Evolutionary conservation across 169 alveolate genomes (phyloP).

Genomic region (Perkinsus chesapeaki): DNA sequence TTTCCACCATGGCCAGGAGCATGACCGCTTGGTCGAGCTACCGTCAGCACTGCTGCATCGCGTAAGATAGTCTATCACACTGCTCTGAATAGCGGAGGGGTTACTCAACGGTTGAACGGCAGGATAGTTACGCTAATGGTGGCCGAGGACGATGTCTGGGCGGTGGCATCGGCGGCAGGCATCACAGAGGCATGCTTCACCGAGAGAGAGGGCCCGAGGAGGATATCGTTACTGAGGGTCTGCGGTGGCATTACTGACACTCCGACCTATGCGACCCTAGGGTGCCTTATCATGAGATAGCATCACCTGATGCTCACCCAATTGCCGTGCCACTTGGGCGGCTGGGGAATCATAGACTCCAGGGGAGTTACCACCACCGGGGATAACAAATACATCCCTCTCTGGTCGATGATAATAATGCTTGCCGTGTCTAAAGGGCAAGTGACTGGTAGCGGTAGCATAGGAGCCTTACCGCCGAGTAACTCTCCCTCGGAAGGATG

Average conservation of each 20-base stretch:
- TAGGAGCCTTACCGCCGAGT: not conserved
- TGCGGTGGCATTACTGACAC: not conserved
- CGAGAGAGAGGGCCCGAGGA: not conserved
- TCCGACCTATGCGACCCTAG: not conserved
- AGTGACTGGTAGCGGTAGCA: not conserved
- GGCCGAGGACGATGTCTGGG: too few relatives aligned
- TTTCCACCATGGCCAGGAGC: not conserved
- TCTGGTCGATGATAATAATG: not conserved
- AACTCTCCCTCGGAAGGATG: not conserved
- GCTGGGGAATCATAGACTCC: not conserved
- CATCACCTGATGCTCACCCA: not conserved
- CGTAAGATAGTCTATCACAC: not conserved
- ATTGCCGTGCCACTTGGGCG: not conserved
- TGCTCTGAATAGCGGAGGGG: too few relatives aligned
- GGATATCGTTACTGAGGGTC: not conserved
- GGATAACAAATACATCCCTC: not conserved
- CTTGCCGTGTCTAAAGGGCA: not conserved
- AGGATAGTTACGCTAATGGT: too few relatives aligned
- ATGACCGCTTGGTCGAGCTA: not conserved
- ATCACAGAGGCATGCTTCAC: not conserved
- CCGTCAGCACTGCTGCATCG: not conserved
- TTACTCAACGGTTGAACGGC: too few relatives aligned
- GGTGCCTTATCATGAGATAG: not conserved
- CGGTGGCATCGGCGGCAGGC: not conserved
- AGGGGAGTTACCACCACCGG: not conserved